Evolutionary conservation across 768 basidiomycete genomes (phyloP), one percentile per base, ranked within the genome.

Genomic region (Paxillus rubicundulus): DNA sequence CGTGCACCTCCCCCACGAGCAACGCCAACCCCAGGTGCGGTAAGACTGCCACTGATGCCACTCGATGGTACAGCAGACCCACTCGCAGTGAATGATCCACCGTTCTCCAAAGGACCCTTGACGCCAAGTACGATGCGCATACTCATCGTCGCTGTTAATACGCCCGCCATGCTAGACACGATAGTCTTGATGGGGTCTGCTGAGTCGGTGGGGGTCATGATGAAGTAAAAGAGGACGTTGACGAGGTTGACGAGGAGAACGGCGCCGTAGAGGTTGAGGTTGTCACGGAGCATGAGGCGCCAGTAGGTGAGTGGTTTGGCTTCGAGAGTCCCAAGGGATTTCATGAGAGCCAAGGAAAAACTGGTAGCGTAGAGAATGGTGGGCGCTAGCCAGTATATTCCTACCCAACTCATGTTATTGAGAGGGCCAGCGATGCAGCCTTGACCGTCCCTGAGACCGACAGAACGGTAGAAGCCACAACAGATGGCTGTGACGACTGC

Each of bases 281-380:
- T 87, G 65, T 92, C 90, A 54, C 91, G 88, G 55, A 92, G 86
- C 89, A 92, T 92, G 59, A 92, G 77, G 63, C 91, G 89, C 90
- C 90, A 92, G 28, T 77, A 75, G 49, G 74, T 77, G 49, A 90
- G 69, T 2, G 72, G 78, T 61, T 86, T 89, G 49, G 49, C 33
- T 16, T 57, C 54, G 28, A 63, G 63, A 21, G 63, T 64, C 39
- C 43, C 34, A 14, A 68, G 30, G 30, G 65, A 69, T 17, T 65
- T 61, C 9, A 17, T 27, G 13, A 69, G 33, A 21, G 65, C 63
- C 38, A 65, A 55, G n/a, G 45, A 27, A 18, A 66, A 70, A 7
- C 64, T 65, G 43, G 61, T 58, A 8, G 62, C 80, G 53, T 69
- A 89, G 18, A 91, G 77, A 34, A 89, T 38, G 34, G 90, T 90